Conservation (phyloP, 129 eudicot species). For the Ambrosia trifida region DNA sequence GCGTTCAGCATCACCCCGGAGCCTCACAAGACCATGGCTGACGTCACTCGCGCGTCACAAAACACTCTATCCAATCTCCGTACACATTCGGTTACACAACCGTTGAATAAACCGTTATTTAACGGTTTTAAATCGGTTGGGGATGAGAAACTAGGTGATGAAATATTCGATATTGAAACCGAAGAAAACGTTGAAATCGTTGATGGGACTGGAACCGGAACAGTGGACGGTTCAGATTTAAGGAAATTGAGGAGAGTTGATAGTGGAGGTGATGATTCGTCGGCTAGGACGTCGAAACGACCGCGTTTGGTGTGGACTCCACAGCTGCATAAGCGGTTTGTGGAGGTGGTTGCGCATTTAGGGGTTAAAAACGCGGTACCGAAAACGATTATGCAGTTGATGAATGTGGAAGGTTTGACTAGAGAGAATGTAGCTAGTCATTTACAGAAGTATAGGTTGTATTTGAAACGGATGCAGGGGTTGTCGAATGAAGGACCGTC, state of each 20-base stretch:
- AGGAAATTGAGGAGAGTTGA: conserved; percentile 47
- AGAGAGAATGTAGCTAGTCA: conserved; percentile 96
- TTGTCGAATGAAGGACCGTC: conserved; percentile 66
- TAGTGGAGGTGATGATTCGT: conserved; percentile 35
- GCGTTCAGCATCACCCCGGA: conserved; percentile 86
- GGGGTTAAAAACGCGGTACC: conserved; percentile 94
- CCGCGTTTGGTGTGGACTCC: conserved; percentile 94
- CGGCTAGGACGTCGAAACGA: conserved; percentile 53
- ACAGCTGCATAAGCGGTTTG: conserved; percentile 90
- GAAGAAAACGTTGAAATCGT: conserved; percentile 33
- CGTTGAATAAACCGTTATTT: conserved; percentile 2
- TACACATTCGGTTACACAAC: conserved; percentile 20
- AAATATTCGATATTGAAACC: conserved; percentile 16
- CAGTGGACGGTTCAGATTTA: conserved; percentile 47
- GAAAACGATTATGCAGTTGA: conserved; percentile 89
- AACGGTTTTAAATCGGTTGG: conserved; percentile 39
- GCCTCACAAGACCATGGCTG: conserved; percentile 57
- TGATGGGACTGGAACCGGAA: too few species aligned
- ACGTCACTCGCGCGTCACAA: conserved; percentile 73
- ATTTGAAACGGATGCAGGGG: conserved; percentile 92
- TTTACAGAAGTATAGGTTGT: conserved; percentile 83
- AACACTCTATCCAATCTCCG: conserved; percentile 58
- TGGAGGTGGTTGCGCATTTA: conserved; percentile 82
- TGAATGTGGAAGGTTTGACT: conserved; percentile 97
- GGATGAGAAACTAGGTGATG: conserved; percentile 27